Conservation (phyloP, 2,329 filamentous ascomycete species). For the Aspergillus fischeri region DNA sequence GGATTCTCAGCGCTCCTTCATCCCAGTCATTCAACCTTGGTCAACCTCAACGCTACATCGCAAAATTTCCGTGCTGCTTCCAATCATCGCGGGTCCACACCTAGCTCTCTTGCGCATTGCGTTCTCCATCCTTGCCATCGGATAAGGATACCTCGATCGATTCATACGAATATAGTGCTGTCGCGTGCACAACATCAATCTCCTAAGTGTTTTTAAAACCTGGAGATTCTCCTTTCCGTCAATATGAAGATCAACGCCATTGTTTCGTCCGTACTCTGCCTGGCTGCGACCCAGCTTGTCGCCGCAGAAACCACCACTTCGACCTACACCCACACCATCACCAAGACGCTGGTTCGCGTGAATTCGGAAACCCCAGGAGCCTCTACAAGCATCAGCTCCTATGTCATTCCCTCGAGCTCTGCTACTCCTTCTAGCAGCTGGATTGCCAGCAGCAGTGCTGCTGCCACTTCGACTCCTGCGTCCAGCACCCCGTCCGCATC, state of each 20-base stretch:
- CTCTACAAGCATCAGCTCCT: slow-evolving; percentile 16
- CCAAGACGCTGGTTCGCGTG: slow-evolving; percentile 43
- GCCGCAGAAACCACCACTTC: slow-evolving; percentile 24
- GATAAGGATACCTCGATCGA: neutral
- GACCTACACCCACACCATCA: slow-evolving; percentile 33
- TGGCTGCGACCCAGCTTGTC: slow-evolving; percentile 30
- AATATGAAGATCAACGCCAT: slow-evolving; percentile 36
- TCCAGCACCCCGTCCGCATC: slow-evolving; percentile 21
- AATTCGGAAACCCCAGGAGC: slow-evolving; percentile 36
- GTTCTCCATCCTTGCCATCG: neutral
- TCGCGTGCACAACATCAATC: neutral
- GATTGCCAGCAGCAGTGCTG: slow-evolving; percentile 7
- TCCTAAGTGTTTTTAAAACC: neutral
- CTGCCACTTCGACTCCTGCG: slow-evolving; percentile 12
- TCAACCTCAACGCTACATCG: neutral
- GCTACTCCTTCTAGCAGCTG: slow-evolving; percentile 13
- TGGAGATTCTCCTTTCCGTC: slow-evolving; percentile 1
- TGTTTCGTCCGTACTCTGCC: slow-evolving; percentile 31
- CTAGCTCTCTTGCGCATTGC: neutral
- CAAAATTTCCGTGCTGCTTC: neutral
- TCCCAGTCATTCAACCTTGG: slow-evolving; percentile 1
- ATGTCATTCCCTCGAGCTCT: slow-evolving; percentile 27
- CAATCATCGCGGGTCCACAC: neutral
- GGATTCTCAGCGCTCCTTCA: neutral
- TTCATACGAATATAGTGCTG: neutral